phyloP scores from a whole-genome alignment of 305 asterid genomes.

The Fraxinus sp. region DNA sequence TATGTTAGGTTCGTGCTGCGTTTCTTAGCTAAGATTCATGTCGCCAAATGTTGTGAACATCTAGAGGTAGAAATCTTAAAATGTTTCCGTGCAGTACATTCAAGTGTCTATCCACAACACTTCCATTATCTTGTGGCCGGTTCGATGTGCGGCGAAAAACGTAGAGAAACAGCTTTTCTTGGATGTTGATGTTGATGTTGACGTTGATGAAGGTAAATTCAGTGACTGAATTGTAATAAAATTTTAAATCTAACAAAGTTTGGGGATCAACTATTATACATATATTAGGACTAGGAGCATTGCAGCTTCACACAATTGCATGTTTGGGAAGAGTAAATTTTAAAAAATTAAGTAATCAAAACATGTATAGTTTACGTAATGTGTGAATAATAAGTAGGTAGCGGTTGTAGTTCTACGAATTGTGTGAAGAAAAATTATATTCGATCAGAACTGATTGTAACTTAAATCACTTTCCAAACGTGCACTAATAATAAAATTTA shows the following conservation, averaged over 20 bases:
- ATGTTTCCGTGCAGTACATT: neutral
- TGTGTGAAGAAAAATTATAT: neutral
- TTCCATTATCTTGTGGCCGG: neutral
- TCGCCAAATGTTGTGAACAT: neutral
- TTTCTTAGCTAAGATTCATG: neutral
- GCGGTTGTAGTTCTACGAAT: neutral
- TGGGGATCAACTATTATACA: neutral
- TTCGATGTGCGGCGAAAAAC: neutral
- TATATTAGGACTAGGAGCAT: neutral
- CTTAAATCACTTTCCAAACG: neutral
- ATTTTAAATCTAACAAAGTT: neutral
- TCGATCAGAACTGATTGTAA: neutral
- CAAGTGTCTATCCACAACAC: neutral
- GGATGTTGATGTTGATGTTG: neutral
- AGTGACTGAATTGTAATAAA: neutral
- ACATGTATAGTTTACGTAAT: neutral
- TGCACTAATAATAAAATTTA: neutral
- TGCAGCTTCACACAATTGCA: neutral
- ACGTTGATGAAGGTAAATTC: neutral
- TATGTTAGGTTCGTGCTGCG: neutral
- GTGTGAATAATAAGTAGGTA: neutral
- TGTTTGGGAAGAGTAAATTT: neutral
- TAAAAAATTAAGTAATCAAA: neutral
- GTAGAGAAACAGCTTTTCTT: neutral
- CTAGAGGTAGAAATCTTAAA: neutral